phyloP scores from a whole-genome alignment of 495 filamentous ascomycete genomes.

The Aspergillus steynii region DNA sequence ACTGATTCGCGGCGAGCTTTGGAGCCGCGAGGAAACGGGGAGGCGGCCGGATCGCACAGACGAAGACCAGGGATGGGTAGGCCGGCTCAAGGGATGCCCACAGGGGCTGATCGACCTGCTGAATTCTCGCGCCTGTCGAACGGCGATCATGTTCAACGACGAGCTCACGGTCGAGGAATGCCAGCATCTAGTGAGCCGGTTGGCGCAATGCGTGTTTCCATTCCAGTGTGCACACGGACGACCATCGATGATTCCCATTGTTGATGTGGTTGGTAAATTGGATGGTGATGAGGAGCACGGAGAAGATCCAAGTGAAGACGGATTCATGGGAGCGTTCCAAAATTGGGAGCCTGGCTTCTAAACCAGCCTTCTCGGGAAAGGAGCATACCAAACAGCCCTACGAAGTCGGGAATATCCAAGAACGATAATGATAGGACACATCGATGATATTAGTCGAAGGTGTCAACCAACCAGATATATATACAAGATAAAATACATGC shows the following conservation, averaged over 20 bases:
- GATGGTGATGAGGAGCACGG: background rate
- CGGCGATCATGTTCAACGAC: constrained; percentile 98
- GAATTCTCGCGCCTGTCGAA: constrained; percentile 86
- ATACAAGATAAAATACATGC: constrained; percentile 17
- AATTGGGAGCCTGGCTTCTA: constrained; percentile 9
- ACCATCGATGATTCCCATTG: constrained; percentile 72
- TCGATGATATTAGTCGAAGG: constrained; percentile 1
- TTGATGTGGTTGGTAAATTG: constrained; percentile 47
- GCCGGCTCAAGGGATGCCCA: constrained; percentile 65
- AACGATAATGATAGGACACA: background rate
- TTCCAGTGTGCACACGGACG: constrained; percentile 93
- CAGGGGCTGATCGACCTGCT: constrained; percentile 80
- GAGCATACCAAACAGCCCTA: background rate
- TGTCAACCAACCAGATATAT: constrained; percentile 7
- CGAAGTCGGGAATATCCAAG: background rate
- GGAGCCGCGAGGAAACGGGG: constrained; percentile 49
- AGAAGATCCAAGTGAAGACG: constrained; percentile 1
- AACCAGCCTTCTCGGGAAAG: too few species aligned
- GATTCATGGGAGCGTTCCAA: constrained; percentile 25
- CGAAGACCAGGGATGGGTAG: constrained; percentile 48
- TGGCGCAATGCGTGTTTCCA: constrained; percentile 75
- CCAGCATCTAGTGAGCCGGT: constrained; percentile 54
- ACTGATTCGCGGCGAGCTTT: constrained; percentile 73
- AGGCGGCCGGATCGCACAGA: constrained; percentile 8
- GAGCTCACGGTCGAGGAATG: constrained; percentile 66